Evolutionary conservation across 2,329 filamentous ascomycete species (phyloP).

Genomic region (Scorias spongiosa): DNA sequence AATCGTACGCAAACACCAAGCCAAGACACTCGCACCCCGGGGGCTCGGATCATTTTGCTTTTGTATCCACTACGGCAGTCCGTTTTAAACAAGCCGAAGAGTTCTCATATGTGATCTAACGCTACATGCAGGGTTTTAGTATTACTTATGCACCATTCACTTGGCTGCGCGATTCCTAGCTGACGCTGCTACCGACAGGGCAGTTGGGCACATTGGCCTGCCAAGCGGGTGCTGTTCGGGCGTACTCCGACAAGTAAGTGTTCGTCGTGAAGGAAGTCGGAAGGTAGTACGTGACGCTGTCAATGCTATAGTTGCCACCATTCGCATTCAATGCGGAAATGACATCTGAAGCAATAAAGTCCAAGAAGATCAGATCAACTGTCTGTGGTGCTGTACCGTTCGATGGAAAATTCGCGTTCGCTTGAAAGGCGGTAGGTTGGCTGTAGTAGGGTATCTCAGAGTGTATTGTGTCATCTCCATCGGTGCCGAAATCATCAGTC

Average conservation of each 20-base stretch:
- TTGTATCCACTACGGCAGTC: no score
- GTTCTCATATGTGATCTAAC: no score
- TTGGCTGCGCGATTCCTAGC: slow-evolving; percentile 3
- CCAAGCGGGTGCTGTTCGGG: slow-evolving; percentile 22
- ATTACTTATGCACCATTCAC: no score
- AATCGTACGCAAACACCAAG: no score
- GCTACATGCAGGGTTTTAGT: no score
- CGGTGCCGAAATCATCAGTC: slow-evolving; percentile 40
- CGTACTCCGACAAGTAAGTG: slow-evolving; percentile 26
- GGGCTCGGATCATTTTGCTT: no score
- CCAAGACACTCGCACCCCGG: no score
- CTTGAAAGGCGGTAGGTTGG: slow-evolving; percentile 37
- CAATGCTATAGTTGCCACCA: slow-evolving; percentile 18
- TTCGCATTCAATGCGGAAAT: slow-evolving; percentile 22
- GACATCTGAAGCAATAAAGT: slow-evolving; percentile 30
- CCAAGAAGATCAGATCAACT: slow-evolving; percentile 40
- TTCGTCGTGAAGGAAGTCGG: slow-evolving; percentile 27
- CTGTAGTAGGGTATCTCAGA: slow-evolving; percentile 30
- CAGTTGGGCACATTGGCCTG: slow-evolving; percentile 25
- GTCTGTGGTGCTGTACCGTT: slow-evolving; percentile 27
- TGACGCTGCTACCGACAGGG: slow-evolving; percentile 19
- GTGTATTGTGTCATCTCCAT: slow-evolving; percentile 42
- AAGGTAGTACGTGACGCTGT: slow-evolving; percentile 23
- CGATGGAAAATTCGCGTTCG: slow-evolving; percentile 32
- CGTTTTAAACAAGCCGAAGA: no score